Conservation (phyloP, 805 yeast genomes). For the Isabelozyma pseudorhagii region DNA sequence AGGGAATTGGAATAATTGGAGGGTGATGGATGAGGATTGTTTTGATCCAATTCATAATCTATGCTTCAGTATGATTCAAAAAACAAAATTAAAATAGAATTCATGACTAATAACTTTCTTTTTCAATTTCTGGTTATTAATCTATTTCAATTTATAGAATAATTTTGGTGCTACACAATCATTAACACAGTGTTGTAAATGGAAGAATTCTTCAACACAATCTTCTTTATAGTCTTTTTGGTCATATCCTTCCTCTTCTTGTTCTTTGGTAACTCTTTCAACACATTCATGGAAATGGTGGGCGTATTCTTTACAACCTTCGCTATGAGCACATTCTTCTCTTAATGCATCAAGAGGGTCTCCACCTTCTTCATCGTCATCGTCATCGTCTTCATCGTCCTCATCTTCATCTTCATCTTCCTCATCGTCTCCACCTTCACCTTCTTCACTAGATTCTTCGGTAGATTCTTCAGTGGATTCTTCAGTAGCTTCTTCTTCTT, state of each 20-base stretch:
- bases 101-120: background rate
- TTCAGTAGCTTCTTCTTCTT: slow-evolving; percentile 19
- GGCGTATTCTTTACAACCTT: slow-evolving; percentile 64
- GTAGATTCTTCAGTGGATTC: slow-evolving; percentile 23
- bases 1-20: background rate
- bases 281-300: slow-evolving; percentile 95
- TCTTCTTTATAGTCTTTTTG: slow-evolving; percentile 86
- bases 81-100: background rate
- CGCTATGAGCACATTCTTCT: slow-evolving; percentile 64
- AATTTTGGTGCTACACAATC: slow-evolving; percentile 89
- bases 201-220: slow-evolving; percentile 98
- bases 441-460: slow-evolving; percentile 37
- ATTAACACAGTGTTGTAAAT: slow-evolving; percentile 88
- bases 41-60: background rate
- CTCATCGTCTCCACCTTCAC: slow-evolving; percentile 30
- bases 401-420: slow-evolving; percentile 52
- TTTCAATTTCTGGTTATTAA: background rate
- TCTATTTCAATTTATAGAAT: slow-evolving; percentile 79
- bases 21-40: background rate
- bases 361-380: slow-evolving; percentile 64
- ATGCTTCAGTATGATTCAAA: background rate
- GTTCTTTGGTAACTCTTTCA: slow-evolving; percentile 88
- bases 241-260: slow-evolving; percentile 81
- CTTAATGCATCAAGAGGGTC: slow-evolving; percentile 38
- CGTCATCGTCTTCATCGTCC: slow-evolving; percentile 63